phyloP scores from a whole-genome alignment of 352 stramenopile genomes.

The Nothophytophthora sp. region DNA sequence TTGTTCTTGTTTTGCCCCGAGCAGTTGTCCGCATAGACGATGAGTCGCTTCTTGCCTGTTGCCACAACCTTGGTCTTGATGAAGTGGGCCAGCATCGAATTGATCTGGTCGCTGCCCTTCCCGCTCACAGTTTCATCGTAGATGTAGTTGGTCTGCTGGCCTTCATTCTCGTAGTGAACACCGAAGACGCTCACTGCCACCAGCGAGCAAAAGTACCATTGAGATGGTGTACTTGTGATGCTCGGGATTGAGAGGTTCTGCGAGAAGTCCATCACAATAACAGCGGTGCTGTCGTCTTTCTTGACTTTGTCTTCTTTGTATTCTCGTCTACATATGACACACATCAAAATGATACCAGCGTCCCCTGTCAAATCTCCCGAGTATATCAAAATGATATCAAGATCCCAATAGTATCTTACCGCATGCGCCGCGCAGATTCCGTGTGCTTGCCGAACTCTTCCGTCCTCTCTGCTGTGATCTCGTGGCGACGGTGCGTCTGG shows the following conservation, averaged over 20 bases:
- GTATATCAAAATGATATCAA: constrained; percentile 7
- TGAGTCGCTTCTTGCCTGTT: neutral
- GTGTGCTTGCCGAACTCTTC: constrained; percentile 8
- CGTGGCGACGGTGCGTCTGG: neutral
- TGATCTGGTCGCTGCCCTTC: constrained; percentile 13
- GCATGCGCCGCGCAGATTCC: constrained; percentile 1
- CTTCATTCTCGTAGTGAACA: constrained; percentile 11
- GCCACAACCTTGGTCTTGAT: neutral
- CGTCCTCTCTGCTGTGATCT: neutral
- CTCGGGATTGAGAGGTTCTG: constrained; percentile 22
- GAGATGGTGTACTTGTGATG: constrained; percentile 1
- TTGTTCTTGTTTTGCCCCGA: constrained; percentile 16
- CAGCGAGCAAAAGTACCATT: constrained; percentile 21
- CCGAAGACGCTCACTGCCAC: constrained; percentile 14
- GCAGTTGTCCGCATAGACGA: constrained; percentile 16
- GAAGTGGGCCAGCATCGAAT: constrained; percentile 16
- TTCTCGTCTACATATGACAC: constrained; percentile 1
- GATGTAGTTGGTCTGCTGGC: constrained; percentile 11
- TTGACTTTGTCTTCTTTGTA: constrained; percentile 7
- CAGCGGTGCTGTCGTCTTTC: neutral
- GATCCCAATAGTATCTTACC: constrained; percentile 3
- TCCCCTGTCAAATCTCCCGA: neutral
- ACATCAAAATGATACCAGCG: neutral
- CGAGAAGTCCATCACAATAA: constrained; percentile 16
- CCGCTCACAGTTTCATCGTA: constrained; percentile 3